These are phyloP conservation scores for Scedosporium minutisporum DNA, from an alignment of 2,329 filamentous ascomycete genomes.

Conservation along the genomic window DNA sequence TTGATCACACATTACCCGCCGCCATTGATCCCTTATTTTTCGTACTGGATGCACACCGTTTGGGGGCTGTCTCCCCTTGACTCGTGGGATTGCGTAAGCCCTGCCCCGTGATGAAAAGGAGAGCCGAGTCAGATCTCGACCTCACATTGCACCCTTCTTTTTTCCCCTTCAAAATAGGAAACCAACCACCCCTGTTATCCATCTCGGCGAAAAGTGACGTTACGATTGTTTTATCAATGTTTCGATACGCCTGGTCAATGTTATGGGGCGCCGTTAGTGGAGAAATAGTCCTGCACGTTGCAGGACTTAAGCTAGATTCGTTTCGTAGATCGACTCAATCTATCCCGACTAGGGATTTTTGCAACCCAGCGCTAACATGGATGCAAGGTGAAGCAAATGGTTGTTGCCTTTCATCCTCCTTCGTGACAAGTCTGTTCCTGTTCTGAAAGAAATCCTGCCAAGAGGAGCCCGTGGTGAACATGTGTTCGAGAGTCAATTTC, in stretches of 20 bases:
- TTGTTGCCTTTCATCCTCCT: background rate
- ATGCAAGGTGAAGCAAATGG: background rate
- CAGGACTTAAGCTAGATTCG: conserved; percentile 1
- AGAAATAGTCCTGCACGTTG: background rate
- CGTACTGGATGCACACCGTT: background rate
- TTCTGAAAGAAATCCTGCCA: background rate
- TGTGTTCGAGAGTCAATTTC: no score
- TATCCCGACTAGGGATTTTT: background rate
- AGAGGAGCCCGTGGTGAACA: background rate
- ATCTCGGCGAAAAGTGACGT: background rate
- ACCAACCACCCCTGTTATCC: background rate
- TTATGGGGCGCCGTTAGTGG: conserved; percentile 1
- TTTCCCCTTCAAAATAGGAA: background rate
- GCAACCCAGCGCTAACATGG: background rate
- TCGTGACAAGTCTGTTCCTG: no score
- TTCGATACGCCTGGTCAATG: background rate
- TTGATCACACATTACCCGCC: background rate
- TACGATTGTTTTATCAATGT: conserved; percentile 6
- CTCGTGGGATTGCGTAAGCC: background rate
- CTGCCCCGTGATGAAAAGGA: background rate
- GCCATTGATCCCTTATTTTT: background rate
- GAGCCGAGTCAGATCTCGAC: background rate
- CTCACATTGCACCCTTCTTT: no score
- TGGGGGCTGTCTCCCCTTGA: background rate
- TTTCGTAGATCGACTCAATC: background rate